Conservation (phyloP, 2,329 filamentous ascomycete species). For the Cryphonectria nitschkei region DNA sequence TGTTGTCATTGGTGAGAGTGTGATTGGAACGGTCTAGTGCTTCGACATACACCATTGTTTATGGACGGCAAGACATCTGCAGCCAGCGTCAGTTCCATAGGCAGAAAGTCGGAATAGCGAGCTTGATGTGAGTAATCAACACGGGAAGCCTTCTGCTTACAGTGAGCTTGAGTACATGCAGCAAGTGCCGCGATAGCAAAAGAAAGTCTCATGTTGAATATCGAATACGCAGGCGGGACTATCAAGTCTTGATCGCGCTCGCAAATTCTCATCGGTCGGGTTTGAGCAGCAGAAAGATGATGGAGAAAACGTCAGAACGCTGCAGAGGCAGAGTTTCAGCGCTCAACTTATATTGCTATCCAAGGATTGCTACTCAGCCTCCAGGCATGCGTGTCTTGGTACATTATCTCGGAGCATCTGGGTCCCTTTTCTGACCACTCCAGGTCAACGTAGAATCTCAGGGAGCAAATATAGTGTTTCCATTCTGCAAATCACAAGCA, state of each 20-base stretch:
- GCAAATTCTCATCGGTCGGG: neutral
- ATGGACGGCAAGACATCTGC: constrained; percentile 17
- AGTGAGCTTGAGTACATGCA: constrained; percentile 13
- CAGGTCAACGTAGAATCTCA: neutral
- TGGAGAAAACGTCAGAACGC: neutral
- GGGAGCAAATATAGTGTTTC: neutral
- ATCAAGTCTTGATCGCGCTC: neutral
- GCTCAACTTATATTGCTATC: neutral
- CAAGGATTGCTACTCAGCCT: neutral
- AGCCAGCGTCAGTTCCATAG: neutral
- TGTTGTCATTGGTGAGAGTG: neutral
- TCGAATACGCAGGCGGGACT: no score
- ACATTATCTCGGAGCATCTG: neutral
- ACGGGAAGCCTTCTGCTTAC: neutral
- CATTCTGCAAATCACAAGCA: neutral
- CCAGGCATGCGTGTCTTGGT: neutral
- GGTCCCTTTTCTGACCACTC: neutral
- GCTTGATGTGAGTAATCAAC: neutral
- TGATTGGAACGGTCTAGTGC: neutral
- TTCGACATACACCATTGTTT: constrained; percentile 10
- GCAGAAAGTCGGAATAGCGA: neutral
- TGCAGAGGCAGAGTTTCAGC: neutral
- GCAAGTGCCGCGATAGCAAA: constrained; percentile 12
- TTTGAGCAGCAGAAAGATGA: neutral
- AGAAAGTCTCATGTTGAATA: constrained; percentile 10